Conservation (phyloP, 208 protist genomes). For the Histomonas meleagridis region DNA sequence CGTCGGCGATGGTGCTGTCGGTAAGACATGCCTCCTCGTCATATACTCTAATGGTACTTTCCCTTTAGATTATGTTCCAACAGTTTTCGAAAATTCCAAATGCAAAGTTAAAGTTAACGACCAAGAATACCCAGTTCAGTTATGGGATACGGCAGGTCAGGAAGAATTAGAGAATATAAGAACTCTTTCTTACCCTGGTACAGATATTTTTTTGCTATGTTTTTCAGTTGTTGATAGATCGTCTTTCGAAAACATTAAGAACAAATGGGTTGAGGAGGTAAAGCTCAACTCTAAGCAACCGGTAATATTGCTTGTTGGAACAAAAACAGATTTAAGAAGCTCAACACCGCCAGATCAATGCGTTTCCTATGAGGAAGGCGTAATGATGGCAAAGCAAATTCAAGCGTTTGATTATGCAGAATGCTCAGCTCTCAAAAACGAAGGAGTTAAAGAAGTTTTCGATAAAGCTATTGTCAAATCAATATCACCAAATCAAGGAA, state of each 20-base stretch:
- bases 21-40: conserved; percentile 33
- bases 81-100: conserved; percentile 34
- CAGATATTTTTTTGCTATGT: conserved; percentile 62
- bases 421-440: conserved; percentile 46
- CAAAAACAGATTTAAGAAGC: conserved; percentile 22
- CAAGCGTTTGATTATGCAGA: conserved; percentile 48
- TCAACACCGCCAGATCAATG: not conserved
- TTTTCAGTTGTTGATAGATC: conserved; percentile 58
- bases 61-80: conserved; percentile 33
- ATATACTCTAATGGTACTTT: not conserved
- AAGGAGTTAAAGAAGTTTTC: conserved; percentile 50
- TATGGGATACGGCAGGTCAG: conserved; percentile 46
- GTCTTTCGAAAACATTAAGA: conserved; percentile 61
- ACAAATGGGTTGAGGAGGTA: conserved; percentile 37
- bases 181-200: conserved; percentile 52
- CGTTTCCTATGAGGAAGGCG: conserved; percentile 39
- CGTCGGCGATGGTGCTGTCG: conserved; percentile 23
- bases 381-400: conserved; percentile 25
- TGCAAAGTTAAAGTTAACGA: not conserved
- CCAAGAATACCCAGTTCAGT: not conserved
- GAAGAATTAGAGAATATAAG: conserved; percentile 40
- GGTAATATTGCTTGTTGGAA: not conserved
- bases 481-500: not conserved
- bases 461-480: conserved; percentile 43
- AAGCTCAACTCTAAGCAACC: not conserved